Base-by-base conservation (phyloP, 2,329 filamentous ascomycete genomes). In the Cytospora leucostoma region DNA sequence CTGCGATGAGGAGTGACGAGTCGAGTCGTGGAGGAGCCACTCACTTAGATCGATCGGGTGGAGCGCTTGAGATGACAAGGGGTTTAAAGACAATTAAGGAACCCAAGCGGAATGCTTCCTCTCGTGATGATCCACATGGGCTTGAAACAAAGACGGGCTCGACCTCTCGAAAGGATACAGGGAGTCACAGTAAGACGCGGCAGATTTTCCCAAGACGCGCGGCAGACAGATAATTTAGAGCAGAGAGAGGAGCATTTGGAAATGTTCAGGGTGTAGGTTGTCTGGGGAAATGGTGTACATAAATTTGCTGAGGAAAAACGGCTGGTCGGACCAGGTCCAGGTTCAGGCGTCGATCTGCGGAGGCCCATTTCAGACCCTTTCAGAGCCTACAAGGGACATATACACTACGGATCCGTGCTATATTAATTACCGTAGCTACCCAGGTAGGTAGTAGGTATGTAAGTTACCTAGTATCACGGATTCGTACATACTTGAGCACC, bases 11-110 rank as follows among this genome's bases (percentile, higher is more conserved):
- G 44, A 47, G 44, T 47, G 44, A 47, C 44, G 44, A 47, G 44
- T 47, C 44, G 44, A 19, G 27, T 27, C 27, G 27, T 27, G 27
- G 2, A 27, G 44, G 44, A 47, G n/a, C 44, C 44, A 47, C n/a
- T 10, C 35, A 10, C 21, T 47, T 10, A 47, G 44, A 47, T 47
- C n/a, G 44, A 47, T 47, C n/a, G 44, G n/a, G 44, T 47, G 44
- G 44, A 47, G 44, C 44, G 21, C 44, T 47, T n/a, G 44, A 47
- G 44, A 47, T 47, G 44, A 47, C 44, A 47, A 47, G 44, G 44
- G 44, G 44, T 47, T 47, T 47, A 47, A 19, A 47, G 21, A 47
- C 21, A 47, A 47, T 47, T 47, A 47, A 47, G 21, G 7, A 37
- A 37, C 8, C n/a, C 44, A 47, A 21, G 44, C 44, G 44, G 44